Evolutionary conservation across 2,329 filamentous ascomycete genomes (phyloP).

Genomic region (Clarireedia sp.): DNA sequence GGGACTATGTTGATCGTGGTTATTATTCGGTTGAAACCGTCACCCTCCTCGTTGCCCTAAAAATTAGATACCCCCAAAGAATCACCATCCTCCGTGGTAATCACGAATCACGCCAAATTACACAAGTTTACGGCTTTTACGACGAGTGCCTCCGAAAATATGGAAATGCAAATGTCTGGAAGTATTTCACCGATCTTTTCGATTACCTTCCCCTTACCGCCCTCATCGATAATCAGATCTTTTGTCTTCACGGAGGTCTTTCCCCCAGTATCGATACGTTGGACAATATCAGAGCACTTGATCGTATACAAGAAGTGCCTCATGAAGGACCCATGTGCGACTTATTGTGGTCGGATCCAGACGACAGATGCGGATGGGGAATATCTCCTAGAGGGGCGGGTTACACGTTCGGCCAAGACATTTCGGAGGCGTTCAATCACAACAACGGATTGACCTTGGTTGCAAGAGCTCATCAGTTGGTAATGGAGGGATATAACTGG

Average conservation of each 20-base stretch:
- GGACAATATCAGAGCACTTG: conserved; percentile 89
- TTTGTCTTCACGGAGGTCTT: conserved; percentile 94
- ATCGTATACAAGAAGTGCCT: conserved; percentile 96
- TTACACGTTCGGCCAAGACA: conserved; percentile 94
- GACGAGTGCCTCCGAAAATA: conserved; percentile 99
- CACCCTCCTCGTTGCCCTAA: conserved; percentile 89
- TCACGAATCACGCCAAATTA: conserved; percentile 98
- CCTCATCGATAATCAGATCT: conserved; percentile 98
- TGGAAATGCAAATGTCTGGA: conserved; percentile 98
- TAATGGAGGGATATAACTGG: conserved; percentile 99
- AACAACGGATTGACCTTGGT: conserved; percentile 97
- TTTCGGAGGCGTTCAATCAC: conserved; percentile 97
- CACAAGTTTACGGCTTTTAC: conserved; percentile 98
- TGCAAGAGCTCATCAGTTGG: conserved; percentile 91
- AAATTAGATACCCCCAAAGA: conserved; percentile 94
- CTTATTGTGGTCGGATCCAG: conserved; percentile 93
- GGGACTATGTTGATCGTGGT: conserved; percentile 96
- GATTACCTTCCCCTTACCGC: conserved; percentile 96
- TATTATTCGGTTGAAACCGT: conserved; percentile 99
- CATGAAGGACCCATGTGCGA: conserved; percentile 99
- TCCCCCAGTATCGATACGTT: conserved; percentile 94
- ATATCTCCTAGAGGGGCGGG: conserved; percentile 91
- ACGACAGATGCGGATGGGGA: conserved; percentile 93
- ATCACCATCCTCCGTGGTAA: conserved; percentile 98
- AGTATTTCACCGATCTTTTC: conserved; percentile 97